Percentiles rank a stretch among this genome's conserved stretches.
Conservation (phyloP, 495 filamentous ascomycete genomes). For the Hyaloscypha variabilis region DNA sequence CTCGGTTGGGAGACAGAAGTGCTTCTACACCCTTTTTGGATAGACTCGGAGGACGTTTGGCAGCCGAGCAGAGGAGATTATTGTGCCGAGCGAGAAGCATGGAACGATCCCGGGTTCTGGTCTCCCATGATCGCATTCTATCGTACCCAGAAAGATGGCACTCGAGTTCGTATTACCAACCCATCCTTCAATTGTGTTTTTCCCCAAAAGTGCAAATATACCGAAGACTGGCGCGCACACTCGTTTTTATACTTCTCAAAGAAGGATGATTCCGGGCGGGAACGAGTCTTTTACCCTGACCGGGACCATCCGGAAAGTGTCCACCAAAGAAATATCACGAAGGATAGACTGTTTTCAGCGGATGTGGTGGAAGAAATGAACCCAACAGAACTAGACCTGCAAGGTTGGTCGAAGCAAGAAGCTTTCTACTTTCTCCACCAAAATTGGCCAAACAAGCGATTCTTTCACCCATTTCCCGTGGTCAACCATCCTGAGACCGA, state of each 20-base stretch:
- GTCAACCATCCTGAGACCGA: neutral
- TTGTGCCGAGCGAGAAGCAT: neutral
- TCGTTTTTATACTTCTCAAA: neutral
- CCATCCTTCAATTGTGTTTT: neutral
- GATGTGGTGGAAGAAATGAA: neutral
- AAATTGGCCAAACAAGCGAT: neutral
- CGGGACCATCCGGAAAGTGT: neutral
- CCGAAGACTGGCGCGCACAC: neutral
- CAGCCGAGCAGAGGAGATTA: neutral
- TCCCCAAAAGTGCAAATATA: neutral
- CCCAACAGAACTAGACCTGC: neutral
- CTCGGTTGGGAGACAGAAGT: neutral
- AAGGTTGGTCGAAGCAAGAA: neutral
- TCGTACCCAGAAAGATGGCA: neutral
- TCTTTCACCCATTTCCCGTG: neutral
- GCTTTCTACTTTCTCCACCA: neutral
- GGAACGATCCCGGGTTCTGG: neutral
- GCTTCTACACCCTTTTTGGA: neutral
- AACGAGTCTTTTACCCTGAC: neutral
- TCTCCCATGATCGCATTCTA: neutral
- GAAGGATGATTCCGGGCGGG: neutral
- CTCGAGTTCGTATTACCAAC: neutral
- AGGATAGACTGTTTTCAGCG: neutral
- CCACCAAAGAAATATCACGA: neutral
- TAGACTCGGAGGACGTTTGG: neutral